Evolutionary conservation across 805 yeast species (phyloP), one percentile per base, ranked within the genome.

Genomic region (Citeromyces nyonsensis): DNA sequence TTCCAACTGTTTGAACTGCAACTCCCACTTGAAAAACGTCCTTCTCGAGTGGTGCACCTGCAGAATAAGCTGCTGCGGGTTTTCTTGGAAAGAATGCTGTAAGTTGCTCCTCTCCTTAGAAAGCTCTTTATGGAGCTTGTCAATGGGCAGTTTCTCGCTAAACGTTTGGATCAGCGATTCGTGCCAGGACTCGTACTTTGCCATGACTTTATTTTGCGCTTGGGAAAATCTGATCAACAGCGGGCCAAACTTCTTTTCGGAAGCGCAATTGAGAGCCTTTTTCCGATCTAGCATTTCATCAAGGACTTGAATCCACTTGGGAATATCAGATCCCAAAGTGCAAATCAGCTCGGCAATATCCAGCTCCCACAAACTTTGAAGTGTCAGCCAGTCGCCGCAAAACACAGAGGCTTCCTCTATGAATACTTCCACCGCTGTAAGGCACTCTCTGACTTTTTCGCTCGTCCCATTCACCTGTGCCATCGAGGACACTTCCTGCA

Each of bases 361-460:
- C 7, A 75, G 41, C 37, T 67, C 73, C 82, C 85, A 75, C 4
- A 79, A 47, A 1, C 62, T 48, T 43, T 74, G 79, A 18, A 76
- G 56, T 13, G 50, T 52, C 2, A 44, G 42, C 93, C 93, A 81
- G 11, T 56, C 53, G 1, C 42, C 34, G 11, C 66, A 48, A 40
- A 73, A 74, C 0, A 11, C 32, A 0, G 41, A 29, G 0, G 68
- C 62, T 3, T 45, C 35, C 0, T 30, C 26, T 12, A 56, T 44
- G 4, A 52, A 35, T 0, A 13, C 14, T n/a, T 66, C 68, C 5
- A 71, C 44, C 4, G 39, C 35, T 2, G 31, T 32, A 10, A 56
- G 32, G 4, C 52, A 45, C 1, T 32, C 15, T 6, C 40, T 34
- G 29, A 55, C 40, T 4, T 14, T 27, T n/a, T 25, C 28, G 15